Conservation (phyloP, 1,284 basidiomycete species). For the Fomitiporia mediterranea region DNA sequence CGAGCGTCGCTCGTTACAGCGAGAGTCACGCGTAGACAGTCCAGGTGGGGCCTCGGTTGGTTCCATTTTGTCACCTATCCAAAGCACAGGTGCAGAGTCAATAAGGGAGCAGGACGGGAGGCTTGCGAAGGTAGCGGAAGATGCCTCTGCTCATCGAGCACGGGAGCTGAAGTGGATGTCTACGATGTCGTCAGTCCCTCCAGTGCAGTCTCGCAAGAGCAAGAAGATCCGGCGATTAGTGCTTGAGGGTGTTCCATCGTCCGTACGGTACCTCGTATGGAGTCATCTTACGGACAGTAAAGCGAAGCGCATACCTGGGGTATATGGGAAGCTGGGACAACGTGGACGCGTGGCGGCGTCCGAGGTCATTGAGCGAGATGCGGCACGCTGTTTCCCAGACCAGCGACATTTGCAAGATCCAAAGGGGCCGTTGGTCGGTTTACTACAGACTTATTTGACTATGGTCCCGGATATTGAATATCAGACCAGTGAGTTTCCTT, state of each 20-base stretch:
- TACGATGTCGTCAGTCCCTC: constrained; percentile 56
- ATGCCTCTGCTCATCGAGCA: constrained; percentile 55
- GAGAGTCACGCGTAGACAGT: constrained; percentile 29
- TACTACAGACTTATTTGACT: constrained; percentile 69
- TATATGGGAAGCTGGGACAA: constrained; percentile 63
- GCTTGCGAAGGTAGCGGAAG: constrained; percentile 13
- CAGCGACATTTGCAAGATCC: constrained; percentile 51
- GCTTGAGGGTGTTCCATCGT: constrained; percentile 78
- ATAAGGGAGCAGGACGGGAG: constrained; percentile 13
- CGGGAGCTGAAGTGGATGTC: constrained; percentile 74
- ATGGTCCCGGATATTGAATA: constrained; percentile 84
- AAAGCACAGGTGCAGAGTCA: constrained; percentile 4
- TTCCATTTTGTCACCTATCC: constrained; percentile 18
- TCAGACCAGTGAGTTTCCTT: constrained; percentile 39
- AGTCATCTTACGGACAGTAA: constrained; percentile 74
- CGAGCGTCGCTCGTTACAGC: constrained; percentile 30
- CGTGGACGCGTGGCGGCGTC: constrained; percentile 52
- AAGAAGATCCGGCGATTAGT: constrained; percentile 83
- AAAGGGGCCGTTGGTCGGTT: constrained; percentile 47
- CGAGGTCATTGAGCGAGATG: constrained; percentile 60
- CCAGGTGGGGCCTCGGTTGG: constrained; percentile 21
- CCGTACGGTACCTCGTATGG: constrained; percentile 84
- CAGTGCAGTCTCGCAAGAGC: constrained; percentile 67
- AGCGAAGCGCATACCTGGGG: constrained; percentile 59
- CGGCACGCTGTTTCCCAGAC: constrained; percentile 44